Evolutionary conservation across 148 eudicot genomes (phyloP).

Genomic region (Arbutus unedo): DNA sequence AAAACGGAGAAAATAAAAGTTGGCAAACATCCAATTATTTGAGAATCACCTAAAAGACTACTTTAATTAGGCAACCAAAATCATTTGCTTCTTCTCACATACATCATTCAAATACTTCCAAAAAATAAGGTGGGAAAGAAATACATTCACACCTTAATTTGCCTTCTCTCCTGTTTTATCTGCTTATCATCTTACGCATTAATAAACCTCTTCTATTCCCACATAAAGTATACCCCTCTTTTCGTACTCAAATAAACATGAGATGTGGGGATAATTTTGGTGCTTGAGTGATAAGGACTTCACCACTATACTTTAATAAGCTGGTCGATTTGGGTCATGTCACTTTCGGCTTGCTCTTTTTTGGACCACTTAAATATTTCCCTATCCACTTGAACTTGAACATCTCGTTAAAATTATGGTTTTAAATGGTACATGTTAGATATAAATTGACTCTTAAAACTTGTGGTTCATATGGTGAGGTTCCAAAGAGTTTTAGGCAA

Average conservation of each 20-base stretch:
- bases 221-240: not conserved
- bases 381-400: not conserved
- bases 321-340: not conserved
- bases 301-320: not conserved
- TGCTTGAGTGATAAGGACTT: slow-evolving; percentile 10
- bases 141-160: no score
- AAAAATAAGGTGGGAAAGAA: no score
- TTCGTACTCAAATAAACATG: not conserved
- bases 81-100: not conserved
- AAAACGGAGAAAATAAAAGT: no score
- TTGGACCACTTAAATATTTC: slow-evolving; percentile 8
- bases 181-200: no score
- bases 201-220: no score
- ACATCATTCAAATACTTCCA: not conserved
- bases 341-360: not conserved
- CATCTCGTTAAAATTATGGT: not conserved
- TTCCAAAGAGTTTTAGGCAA: no score
- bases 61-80: not conserved
- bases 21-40: not conserved
- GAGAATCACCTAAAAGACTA: not conserved
- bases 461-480: no score
- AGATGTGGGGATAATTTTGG: not conserved
- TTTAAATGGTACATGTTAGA: not conserved
- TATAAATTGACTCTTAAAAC: no score
- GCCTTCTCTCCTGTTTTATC: no score